Percentiles rank a stretch among this genome's conserved stretches.
Conservation (phyloP, 345 rosid genomes). For the Melaleuca alternifolia region DNA sequence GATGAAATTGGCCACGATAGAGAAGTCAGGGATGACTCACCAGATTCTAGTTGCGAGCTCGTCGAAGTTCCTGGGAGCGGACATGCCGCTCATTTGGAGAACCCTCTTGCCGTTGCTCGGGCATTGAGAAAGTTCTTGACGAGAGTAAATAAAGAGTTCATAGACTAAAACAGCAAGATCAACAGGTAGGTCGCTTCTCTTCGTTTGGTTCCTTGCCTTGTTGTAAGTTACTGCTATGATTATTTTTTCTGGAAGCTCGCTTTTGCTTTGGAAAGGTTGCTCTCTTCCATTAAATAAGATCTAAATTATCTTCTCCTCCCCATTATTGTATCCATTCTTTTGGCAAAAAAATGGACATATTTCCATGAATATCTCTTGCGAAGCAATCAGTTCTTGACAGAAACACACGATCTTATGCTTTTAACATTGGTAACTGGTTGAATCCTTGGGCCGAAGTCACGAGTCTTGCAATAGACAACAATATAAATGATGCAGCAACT, state of each 20-base stretch:
- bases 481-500: neutral
- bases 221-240: neutral
- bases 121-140: constrained; percentile 49
- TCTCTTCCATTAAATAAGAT: neutral
- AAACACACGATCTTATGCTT: neutral
- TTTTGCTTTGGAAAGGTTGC: neutral
- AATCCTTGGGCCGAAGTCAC: neutral
- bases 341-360: neutral
- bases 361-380: neutral
- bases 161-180: neutral
- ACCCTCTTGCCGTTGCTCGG: constrained; percentile 48
- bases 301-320: neutral
- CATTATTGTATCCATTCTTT: neutral
- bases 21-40: neutral
- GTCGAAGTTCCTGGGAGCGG: constrained; percentile 57
- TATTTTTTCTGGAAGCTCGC: neutral
- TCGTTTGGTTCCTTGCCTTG: neutral
- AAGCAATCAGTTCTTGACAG: neutral
- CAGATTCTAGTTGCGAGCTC: constrained; percentile 17
- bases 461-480: neutral
- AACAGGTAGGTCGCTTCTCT: neutral
- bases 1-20: constrained; percentile 6
- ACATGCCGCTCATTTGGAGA: constrained; percentile 89
- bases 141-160: constrained; percentile 2
- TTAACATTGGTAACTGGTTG: neutral